Evolutionary conservation across 495 filamentous ascomycete genomes (phyloP).

Genomic region (Neurospora cerealis): DNA sequence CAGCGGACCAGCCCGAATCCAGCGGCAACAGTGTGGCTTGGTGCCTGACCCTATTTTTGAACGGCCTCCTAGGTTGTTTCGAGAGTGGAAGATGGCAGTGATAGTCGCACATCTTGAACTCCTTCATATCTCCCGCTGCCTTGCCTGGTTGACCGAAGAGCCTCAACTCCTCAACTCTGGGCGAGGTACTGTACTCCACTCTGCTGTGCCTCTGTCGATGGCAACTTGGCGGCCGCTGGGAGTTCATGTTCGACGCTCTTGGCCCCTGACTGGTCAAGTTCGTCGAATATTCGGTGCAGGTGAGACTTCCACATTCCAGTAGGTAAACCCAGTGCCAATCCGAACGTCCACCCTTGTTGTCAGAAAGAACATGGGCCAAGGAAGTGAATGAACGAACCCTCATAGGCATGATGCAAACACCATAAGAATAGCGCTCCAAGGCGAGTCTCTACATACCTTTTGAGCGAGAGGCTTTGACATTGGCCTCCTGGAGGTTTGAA

Average conservation of each 20-base stretch:
- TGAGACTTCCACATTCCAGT: neutral
- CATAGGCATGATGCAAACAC: neutral
- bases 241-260: neutral
- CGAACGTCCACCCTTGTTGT: neutral
- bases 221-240: neutral
- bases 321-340: neutral
- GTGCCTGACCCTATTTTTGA: neutral
- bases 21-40: neutral
- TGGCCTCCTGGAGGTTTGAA: neutral
- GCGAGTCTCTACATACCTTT: neutral
- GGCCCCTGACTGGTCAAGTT: neutral
- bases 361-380: neutral
- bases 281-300: neutral
- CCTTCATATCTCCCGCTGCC: neutral
- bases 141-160: neutral
- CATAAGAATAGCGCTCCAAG: neutral
- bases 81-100: neutral
- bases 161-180: neutral
- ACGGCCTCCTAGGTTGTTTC: neutral
- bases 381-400: neutral
- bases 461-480: neutral
- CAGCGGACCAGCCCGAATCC: neutral
- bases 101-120: neutral
- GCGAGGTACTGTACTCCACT: neutral
- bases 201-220: neutral